Evolutionary conservation across 2,329 filamentous ascomycete species (phyloP), one percentile per base, ranked within the genome.

Genomic region (Biscogniauxia mediterranea): DNA sequence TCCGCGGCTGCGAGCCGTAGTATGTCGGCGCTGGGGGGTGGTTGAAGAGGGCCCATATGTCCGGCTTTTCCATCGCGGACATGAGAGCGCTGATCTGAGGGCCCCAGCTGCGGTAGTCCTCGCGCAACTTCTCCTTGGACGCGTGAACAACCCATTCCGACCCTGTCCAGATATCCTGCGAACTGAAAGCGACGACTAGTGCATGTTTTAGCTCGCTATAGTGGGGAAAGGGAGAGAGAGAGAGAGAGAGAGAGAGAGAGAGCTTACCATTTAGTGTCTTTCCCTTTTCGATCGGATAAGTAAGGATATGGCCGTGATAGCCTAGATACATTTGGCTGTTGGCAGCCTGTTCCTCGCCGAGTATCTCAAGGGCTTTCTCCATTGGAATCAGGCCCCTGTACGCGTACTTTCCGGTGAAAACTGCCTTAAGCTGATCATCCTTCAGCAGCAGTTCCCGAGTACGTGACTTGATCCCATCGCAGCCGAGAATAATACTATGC

Each of bases 391-490:
- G 62, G 11, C 72, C 75, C 20, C 87, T 81, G 66, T 85, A 89
- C 1, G 67, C 70, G 21, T 71, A 78, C 70, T n/a, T 84, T 64
- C 61, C 79, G 57, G 32, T 68, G 58, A 71, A 72, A 3, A 69
- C 78, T 64, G 56, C 77, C 69, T 54, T 77, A 66, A 70, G 63
- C 28, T 74, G 65, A 1, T 76, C 69, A 0, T 55, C 56, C 0
- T 81, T 82, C 0, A 88, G 74, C 6, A 89, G 71, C 1, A 85
- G 70, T 25, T 80, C 72, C 17, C 87, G 76, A 2, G 82, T 80
- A 26, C 78, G 76, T 1, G 83, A 85, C 70, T 88, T 88, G 68
- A 89, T 87, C 0, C 87, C 87, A 70, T 90, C 87, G 64, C 85
- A 88, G 0, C 85, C 87, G 53, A 90, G 75, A 0, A 87, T 67